phyloP scores from a whole-genome alignment of 495 filamentous ascomycete genomes.

The Bombardia bombarda region DNA sequence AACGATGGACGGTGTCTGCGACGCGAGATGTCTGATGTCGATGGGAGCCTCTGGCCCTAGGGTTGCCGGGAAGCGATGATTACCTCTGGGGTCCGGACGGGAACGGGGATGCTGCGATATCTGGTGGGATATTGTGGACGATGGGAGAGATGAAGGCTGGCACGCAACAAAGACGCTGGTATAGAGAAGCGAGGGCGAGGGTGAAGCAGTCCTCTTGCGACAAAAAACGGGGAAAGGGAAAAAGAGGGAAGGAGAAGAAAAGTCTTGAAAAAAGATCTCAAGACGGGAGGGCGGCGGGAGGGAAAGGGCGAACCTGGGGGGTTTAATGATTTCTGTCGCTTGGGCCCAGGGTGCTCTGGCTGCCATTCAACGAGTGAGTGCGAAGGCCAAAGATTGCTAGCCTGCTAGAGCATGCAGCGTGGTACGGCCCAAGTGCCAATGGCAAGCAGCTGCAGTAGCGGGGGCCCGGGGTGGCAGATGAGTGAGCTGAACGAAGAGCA shows the following conservation, averaged over 20 bases:
- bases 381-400: neutral
- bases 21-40: constrained; percentile 24
- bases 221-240: constrained; percentile 22
- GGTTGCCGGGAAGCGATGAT: constrained; percentile 10
- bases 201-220: constrained; percentile 19
- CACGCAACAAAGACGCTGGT: constrained; percentile 2
- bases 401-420: constrained; percentile 1
- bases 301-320: constrained; percentile 25
- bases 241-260: constrained; percentile 20
- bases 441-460: constrained; percentile 15
- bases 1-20: constrained; percentile 22
- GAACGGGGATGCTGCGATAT: constrained; percentile 3
- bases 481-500: constrained; percentile 6
- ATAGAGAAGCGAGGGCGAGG: constrained; percentile 9
- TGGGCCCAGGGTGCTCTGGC: constrained; percentile 9
- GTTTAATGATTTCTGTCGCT: constrained; percentile 30
- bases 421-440: constrained; percentile 16
- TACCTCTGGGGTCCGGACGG: constrained; percentile 19
- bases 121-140: neutral
- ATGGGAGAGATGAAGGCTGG: neutral
- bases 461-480: constrained; percentile 9
- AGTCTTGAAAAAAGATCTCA: constrained; percentile 27
- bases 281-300: constrained; percentile 18
- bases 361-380: constrained; percentile 8
- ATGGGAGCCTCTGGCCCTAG: constrained; percentile 5